Base-by-base conservation (phyloP, 345 rosid species). In the Kandelia obovata region DNA sequence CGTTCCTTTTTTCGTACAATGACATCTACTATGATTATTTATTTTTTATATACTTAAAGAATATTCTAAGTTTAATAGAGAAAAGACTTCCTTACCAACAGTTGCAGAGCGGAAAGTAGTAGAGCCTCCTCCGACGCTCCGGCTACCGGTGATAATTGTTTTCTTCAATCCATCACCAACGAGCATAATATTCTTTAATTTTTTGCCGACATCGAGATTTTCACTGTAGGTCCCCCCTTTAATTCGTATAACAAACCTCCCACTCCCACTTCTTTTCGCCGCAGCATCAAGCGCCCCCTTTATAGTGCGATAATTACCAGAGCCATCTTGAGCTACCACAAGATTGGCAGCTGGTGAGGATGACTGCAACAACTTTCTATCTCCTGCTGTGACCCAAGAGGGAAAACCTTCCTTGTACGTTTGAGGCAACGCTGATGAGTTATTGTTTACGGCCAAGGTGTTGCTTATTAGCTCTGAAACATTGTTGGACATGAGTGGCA, bases 31-130 rank as follows among this genome's bases (percentile, higher is more conserved):
- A 43, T 15, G 17, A 43, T 1, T 3, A 43, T 43, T 39, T 39
- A 3, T 11, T 11, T 39, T 11, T 39, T 39, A 9, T 39, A 39
- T 39, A 7, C 8, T 34, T 1, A 1, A 34, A 7, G 37, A 2
- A 34, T 34, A 7, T 34, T 34, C 37, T 34, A 7, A 7, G 13
- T 39, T 39, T 2, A 39, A 10, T 13, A 53, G 58, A 21, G 11
- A n/a, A 53, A 3, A 51, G 58, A 39, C 5, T 32, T 37, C 70
- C 97, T 83, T 73, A 90, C 98, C 96, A 20, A 83, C 89, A 49
- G 98, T 92, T 43, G 96, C 96, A 20, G 98, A 90, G 68, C 82
- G 68, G 72, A 85, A 92, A 73, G 98, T 92, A 20, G 96, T 88
- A 76, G 70, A 92, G 26, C 92, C 90, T 1, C 85, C 84, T 5